Evolutionary conservation across 305 asterid genomes (phyloP).

Genomic region (Stenogyne calaminthoides): DNA sequence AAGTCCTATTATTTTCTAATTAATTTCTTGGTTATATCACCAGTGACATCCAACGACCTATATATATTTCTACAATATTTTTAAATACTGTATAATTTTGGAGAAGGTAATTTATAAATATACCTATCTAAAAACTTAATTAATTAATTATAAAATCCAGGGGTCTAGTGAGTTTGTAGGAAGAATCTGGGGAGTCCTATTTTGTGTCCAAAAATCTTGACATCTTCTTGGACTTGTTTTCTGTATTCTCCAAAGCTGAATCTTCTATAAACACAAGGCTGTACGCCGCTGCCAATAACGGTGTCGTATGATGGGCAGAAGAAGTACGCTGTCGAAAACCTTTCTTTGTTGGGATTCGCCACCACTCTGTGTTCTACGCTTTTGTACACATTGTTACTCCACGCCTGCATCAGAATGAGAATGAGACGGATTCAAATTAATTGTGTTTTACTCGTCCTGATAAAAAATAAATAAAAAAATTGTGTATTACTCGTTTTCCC

Average conservation of each 20-base stretch:
- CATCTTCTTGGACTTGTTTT: conserved; percentile 64
- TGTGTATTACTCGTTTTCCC: no score
- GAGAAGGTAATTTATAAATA: neutral
- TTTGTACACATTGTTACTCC: conserved; percentile 70
- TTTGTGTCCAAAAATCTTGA: conserved; percentile 59
- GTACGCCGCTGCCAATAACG: conserved; percentile 38
- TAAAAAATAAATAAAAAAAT: no score
- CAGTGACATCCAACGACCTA: no score
- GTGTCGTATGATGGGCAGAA: conserved; percentile 72
- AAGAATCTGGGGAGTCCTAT: conserved; percentile 69
- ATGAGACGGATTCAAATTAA: no score
- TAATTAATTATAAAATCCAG: neutral
- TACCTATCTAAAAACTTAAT: neutral
- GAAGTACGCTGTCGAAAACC: conserved; percentile 72
- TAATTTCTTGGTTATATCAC: no score
- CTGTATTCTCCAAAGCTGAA: conserved; percentile 71
- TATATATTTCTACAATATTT: neutral
- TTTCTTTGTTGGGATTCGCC: conserved; percentile 50
- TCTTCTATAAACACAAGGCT: conserved; percentile 53
- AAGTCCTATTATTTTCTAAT: no score
- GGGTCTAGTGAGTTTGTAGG: conserved; percentile 20
- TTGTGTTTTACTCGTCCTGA: no score
- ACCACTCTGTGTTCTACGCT: conserved; percentile 77
- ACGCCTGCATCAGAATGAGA: conserved; percentile 47
- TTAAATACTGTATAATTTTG: no score